A percentile compares a stretch with the other conserved stretches of the same genome.
These are phyloP conservation scores for Colletotrichum siamense DNA, from an alignment of 2,329 filamentous ascomycete species.

Conservation along the genomic window DNA sequence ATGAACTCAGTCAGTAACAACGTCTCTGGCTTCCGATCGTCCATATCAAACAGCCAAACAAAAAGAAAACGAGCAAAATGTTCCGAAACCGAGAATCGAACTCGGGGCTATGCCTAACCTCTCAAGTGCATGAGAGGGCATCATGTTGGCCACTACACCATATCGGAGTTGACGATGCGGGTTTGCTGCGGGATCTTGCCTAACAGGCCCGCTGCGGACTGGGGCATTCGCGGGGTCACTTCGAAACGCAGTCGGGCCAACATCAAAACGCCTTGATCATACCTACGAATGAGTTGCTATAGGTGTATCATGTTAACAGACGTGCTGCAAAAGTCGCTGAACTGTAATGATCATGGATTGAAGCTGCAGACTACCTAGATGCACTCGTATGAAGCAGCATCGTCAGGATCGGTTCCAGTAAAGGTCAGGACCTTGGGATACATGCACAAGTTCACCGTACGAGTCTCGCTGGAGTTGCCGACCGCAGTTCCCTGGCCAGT, in stretches of 20 bases:
- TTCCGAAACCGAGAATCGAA: background rate
- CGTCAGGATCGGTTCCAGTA: background rate
- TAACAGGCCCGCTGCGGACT: background rate
- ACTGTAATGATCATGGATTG: background rate
- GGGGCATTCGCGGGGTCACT: background rate
- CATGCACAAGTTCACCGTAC: background rate
- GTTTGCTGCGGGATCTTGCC: rapidly evolving
- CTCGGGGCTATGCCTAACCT: constrained; percentile 2
- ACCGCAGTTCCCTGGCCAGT: background rate
- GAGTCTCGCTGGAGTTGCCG: background rate
- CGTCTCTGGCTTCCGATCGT: background rate
- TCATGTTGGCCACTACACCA: constrained; percentile 12
- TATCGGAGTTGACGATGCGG: background rate
- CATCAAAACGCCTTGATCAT: background rate
- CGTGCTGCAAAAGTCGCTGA: background rate
- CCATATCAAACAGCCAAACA: background rate
- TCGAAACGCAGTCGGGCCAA: background rate
- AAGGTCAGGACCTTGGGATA: background rate
- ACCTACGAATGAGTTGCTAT: background rate
- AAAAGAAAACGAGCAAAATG: background rate
- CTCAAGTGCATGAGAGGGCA: background rate
- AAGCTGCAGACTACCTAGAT: background rate
- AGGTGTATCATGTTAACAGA: background rate
- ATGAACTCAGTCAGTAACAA: background rate
- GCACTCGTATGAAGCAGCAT: background rate